phyloP scores from a whole-genome alignment of 495 filamentous ascomycete species.

The Penicillium canescens region DNA sequence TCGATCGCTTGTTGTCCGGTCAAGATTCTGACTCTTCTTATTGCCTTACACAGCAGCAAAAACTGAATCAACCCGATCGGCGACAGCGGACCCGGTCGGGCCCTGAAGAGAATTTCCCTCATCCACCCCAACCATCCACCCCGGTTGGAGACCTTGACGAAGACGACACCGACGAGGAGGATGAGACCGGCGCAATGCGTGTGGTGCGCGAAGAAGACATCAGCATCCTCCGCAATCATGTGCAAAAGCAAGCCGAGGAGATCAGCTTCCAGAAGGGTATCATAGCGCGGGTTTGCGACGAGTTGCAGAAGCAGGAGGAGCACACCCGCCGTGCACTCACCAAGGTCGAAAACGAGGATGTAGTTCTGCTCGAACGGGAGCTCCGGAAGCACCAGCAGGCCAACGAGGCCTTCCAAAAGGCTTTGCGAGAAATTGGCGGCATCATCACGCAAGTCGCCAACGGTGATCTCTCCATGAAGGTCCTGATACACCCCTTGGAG shows the following conservation, averaged over 20 bases:
- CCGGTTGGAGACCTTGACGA: slow-evolving; percentile 35
- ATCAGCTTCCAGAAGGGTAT: slow-evolving; percentile 73
- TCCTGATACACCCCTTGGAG: slow-evolving; percentile 91
- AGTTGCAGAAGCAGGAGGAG: slow-evolving; percentile 61
- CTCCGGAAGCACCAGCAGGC: slow-evolving; percentile 95
- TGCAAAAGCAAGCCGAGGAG: slow-evolving; percentile 76
- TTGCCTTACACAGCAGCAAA: slow-evolving; percentile 42
- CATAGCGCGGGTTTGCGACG: slow-evolving; percentile 66
- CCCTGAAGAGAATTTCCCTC: too few relatives aligned
- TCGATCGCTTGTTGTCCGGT: slow-evolving; percentile 39
- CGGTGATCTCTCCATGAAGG: slow-evolving; percentile 97
- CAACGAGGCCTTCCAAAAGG: slow-evolving; percentile 98
- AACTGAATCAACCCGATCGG: slow-evolving; percentile 31
- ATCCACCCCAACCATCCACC: too few relatives aligned
- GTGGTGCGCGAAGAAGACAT: slow-evolving; percentile 68
- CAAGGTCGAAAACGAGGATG: slow-evolving; percentile 63
- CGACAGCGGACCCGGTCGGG: too few relatives aligned
- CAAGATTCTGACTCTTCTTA: slow-evolving; percentile 43
- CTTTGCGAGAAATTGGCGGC: slow-evolving; percentile 91
- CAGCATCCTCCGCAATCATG: slow-evolving; percentile 68
- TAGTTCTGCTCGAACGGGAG: slow-evolving; percentile 78
- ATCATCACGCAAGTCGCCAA: slow-evolving; percentile 95
- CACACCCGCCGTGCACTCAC: slow-evolving; percentile 55
- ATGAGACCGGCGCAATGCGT: slow-evolving; percentile 38
- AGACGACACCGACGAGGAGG: slow-evolving; percentile 44